Conservation (phyloP, 768 basidiomycete species). For the Leucosporidium scottii region DNA sequence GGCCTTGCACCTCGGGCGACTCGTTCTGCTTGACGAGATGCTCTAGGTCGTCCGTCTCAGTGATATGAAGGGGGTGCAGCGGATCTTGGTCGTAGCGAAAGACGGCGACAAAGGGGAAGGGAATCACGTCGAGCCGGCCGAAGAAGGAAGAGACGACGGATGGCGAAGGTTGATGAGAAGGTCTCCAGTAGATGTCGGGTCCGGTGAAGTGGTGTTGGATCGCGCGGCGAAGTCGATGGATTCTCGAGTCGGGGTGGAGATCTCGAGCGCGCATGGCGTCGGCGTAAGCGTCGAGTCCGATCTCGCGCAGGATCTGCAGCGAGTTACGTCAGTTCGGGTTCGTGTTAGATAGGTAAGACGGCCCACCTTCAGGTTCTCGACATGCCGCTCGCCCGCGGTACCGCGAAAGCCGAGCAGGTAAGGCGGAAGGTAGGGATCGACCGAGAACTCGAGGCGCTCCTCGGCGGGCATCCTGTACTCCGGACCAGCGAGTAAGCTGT, state of each 20-base stretch:
- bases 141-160: conserved; percentile 52
- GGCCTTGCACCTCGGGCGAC: conserved; percentile 47
- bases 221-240: conserved; percentile 48
- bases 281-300: conserved; percentile 55
- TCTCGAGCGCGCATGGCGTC: conserved; percentile 49
- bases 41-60: conserved; percentile 51
- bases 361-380: conserved; percentile 67
- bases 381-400: conserved; percentile 61
- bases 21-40: conserved; percentile 60
- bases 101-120: conserved; percentile 68
- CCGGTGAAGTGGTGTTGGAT: conserved; percentile 59
- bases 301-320: conserved; percentile 62
- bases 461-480: conserved; percentile 55
- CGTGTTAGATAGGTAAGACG: not conserved
- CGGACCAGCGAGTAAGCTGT: conserved; percentile 52
- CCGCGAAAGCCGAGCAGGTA: conserved; percentile 61
- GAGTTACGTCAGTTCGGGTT: not conserved
- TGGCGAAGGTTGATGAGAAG: conserved; percentile 19
- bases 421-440: conserved; percentile 57
- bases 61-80: conserved; percentile 38
- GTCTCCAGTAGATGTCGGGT: conserved; percentile 63
- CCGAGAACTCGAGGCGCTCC: conserved; percentile 54
- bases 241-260: conserved; percentile 46
- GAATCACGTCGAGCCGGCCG: conserved; percentile 72
- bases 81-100: conserved; percentile 44